Percentiles rank a stretch among this genome's conserved stretches.
Conservation (phyloP, 108 stramenopile species). For the Pseudonitzschia delicatissima region DNA sequence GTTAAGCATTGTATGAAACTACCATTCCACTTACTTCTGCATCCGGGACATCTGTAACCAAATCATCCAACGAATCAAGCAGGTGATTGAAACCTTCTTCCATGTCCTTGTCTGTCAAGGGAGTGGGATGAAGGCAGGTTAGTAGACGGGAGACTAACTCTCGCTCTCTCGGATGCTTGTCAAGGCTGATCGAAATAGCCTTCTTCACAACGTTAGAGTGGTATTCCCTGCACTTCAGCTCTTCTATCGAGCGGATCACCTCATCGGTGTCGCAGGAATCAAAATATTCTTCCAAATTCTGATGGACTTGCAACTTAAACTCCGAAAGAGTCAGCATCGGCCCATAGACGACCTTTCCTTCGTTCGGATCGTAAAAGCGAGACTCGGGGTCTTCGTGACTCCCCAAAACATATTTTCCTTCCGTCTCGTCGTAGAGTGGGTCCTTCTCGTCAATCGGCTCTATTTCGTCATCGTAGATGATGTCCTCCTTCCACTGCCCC, state of each 20-base stretch:
- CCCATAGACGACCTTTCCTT: slow-evolving; percentile 62
- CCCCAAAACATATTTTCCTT: slow-evolving; percentile 54
- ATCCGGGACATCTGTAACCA: slow-evolving; percentile 87
- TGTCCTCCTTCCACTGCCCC: slow-evolving; percentile 60
- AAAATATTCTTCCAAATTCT: slow-evolving; percentile 69
- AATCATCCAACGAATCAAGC: slow-evolving; percentile 82
- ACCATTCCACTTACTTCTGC: slow-evolving; percentile 53
- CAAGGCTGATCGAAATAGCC: slow-evolving; percentile 74
- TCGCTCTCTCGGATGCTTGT: slow-evolving; percentile 78
- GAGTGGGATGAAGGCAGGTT: slow-evolving; percentile 78
- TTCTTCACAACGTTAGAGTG: slow-evolving; percentile 81
- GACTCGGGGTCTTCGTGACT: slow-evolving; percentile 52
- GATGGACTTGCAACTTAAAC: slow-evolving; percentile 78
- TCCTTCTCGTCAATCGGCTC: slow-evolving; percentile 68
- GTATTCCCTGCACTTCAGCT: slow-evolving; percentile 71
- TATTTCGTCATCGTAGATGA: slow-evolving; percentile 30
- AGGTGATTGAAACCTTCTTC: slow-evolving; percentile 84
- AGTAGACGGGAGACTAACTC: slow-evolving; percentile 84
- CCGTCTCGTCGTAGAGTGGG: slow-evolving; percentile 77
- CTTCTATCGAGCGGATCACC: slow-evolving; percentile 70
- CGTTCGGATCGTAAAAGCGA: slow-evolving; percentile 20
- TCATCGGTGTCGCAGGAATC: slow-evolving; percentile 79
- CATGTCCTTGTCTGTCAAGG: slow-evolving; percentile 72
- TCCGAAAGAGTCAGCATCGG: slow-evolving; percentile 79
- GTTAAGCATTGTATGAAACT: background rate